Percentiles rank a stretch among this genome's conserved stretches.
Evolutionary conservation across 345 rosid species (phyloP).

Genomic region (Luvunga scandens): DNA sequence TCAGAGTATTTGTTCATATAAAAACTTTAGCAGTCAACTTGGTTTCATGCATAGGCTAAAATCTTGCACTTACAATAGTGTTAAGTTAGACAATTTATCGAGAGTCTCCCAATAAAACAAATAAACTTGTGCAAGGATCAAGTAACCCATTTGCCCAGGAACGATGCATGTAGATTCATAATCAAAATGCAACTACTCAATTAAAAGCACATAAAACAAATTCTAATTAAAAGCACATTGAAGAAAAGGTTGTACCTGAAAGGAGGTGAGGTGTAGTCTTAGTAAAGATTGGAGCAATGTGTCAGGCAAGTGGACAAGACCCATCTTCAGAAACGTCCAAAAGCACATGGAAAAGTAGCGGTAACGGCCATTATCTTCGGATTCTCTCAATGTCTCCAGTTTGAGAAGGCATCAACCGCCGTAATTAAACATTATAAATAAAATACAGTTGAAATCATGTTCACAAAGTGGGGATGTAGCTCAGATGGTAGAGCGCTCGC

Average conservation of each 20-base stretch:
- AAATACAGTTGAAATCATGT: no score
- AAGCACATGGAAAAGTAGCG: neutral
- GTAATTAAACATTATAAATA: no score
- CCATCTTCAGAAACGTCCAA: neutral
- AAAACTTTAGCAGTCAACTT: neutral
- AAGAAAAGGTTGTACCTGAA: neutral
- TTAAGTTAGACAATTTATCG: neutral
- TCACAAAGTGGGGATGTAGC: conserved; percentile 46
- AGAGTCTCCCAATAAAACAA: neutral
- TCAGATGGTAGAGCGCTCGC: conserved; percentile 75
- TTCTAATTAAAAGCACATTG: neutral
- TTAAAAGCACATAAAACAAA: neutral
- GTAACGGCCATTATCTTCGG: neutral
- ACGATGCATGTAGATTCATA: neutral
- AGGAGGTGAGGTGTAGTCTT: neutral
- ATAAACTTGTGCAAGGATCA: neutral
- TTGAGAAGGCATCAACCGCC: no score
- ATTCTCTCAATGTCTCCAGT: neutral
- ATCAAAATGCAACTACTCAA: no score
- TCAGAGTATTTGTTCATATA: no score
- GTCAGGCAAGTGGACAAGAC: neutral
- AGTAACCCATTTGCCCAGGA: neutral
- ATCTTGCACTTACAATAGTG: neutral
- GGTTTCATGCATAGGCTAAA: neutral
- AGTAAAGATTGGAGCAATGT: neutral